phyloP scores from a whole-genome alignment of 1,139 yeast species.

The Lodderomyces elongisporus region DNA sequence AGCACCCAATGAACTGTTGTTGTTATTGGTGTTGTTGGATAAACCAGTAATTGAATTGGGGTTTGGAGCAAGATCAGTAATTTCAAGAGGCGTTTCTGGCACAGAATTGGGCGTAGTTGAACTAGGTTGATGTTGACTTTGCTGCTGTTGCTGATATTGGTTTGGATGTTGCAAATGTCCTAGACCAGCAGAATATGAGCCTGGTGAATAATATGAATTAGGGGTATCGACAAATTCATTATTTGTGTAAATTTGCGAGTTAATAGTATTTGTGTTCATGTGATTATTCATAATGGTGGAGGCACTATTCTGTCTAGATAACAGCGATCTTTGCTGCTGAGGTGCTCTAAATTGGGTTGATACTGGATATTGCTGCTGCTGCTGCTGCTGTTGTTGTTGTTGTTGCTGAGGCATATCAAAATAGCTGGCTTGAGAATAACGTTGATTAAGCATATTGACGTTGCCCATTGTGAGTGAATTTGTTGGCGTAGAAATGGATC shows the following conservation, averaged over 20 bases:
- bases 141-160: slow-evolving; percentile 5
- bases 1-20: not conserved
- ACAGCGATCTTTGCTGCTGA: slow-evolving; percentile 6
- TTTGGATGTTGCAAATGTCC: not conserved
- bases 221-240: slow-evolving; percentile 18
- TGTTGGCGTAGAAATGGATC: slow-evolving; percentile 8
- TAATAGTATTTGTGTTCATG: too few relatives aligned
- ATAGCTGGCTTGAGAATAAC: slow-evolving; percentile 20
- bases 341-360: not conserved
- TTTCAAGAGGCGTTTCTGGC: slow-evolving; percentile 18
- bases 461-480: slow-evolving; percentile 26
- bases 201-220: slow-evolving; percentile 22
- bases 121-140: slow-evolving; percentile 2
- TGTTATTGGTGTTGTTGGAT: not conserved
- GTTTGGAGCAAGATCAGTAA: slow-evolving; percentile 19
- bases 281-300: slow-evolving; percentile 10
- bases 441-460: slow-evolving; percentile 23
- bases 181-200: not conserved
- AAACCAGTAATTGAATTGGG: slow-evolving; percentile 1
- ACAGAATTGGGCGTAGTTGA: slow-evolving; percentile 9
- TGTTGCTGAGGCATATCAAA: slow-evolving; percentile 23
- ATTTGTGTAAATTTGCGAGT: not conserved
- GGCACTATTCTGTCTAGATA: slow-evolving; percentile 13
- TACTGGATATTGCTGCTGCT: slow-evolving; percentile 1
- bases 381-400: slow-evolving; percentile 11